Conservation (phyloP, 768 basidiomycete species). For the Mycena sanguinolenta region DNA sequence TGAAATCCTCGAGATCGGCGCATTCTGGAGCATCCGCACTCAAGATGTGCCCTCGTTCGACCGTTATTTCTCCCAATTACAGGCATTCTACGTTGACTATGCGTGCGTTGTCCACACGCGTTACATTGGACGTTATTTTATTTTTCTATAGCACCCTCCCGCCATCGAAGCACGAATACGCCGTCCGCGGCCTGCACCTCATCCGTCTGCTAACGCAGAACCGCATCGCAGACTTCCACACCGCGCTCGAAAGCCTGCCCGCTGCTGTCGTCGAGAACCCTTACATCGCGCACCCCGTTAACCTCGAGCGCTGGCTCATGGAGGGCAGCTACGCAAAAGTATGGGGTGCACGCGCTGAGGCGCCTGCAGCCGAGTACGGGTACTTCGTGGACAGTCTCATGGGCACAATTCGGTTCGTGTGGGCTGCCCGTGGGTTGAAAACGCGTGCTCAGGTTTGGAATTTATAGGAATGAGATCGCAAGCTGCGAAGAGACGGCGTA, state of each 20-base stretch:
- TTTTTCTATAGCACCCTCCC: constrained; percentile 73
- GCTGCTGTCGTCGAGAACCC: constrained; percentile 77
- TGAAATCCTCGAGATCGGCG: constrained; percentile 95
- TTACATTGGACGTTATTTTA: not conserved
- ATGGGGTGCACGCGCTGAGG: constrained; percentile 94
- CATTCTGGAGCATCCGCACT: constrained; percentile 91
- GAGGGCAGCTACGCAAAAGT: constrained; percentile 98
- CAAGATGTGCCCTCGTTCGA: constrained; percentile 94
- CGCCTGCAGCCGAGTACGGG: constrained; percentile 94
- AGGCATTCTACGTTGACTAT: constrained; percentile 91
- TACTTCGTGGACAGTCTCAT: constrained; percentile 94
- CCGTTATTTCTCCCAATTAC: constrained; percentile 93
- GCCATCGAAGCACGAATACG: constrained; percentile 87
- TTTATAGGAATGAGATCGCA: constrained; percentile 91
- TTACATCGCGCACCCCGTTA: constrained; percentile 87
- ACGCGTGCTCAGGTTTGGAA: not conserved
- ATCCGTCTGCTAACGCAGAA: constrained; percentile 96
- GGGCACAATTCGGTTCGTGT: constrained; percentile 87
- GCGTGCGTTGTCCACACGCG: constrained; percentile 55
- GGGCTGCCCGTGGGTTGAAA: constrained; percentile 52
- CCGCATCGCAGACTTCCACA: constrained; percentile 98
- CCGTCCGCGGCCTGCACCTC: constrained; percentile 93
- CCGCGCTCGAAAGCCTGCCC: constrained; percentile 91
- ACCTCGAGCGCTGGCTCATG: constrained; percentile 98
- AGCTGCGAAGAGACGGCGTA: constrained; percentile 97